Conservation (phyloP, 352 stramenopile genomes). For the Pythium scleroteichum region DNA sequence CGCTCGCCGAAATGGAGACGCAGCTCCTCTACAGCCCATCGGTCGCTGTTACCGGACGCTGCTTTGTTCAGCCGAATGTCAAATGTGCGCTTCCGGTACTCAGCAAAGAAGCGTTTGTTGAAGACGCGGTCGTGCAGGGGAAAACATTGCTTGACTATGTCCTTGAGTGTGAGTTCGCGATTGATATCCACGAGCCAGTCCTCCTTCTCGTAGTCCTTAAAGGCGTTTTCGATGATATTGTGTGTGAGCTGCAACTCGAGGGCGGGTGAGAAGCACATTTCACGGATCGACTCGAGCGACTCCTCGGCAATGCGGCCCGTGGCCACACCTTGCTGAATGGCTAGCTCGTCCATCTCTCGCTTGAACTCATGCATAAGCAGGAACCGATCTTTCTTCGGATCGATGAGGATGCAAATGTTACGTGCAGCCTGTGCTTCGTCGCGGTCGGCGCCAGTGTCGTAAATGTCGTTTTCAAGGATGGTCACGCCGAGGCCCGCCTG, state of each 20-base stretch:
- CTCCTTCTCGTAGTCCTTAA: slow-evolving; percentile 87
- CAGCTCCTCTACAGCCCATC: slow-evolving; percentile 85
- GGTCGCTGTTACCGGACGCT: slow-evolving; percentile 74
- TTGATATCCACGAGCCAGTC: slow-evolving; percentile 87
- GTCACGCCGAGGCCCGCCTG: slow-evolving; percentile 74
- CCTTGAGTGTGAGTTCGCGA: slow-evolving; percentile 74
- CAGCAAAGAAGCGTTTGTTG: slow-evolving; percentile 87
- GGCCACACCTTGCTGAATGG: slow-evolving; percentile 73
- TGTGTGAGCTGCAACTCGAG: slow-evolving; percentile 86
- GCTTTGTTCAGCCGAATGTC: slow-evolving; percentile 69
- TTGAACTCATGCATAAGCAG: slow-evolving; percentile 87
- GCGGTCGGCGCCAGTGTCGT: slow-evolving; percentile 34
- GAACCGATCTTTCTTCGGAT: slow-evolving; percentile 84
- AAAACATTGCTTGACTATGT: slow-evolving; percentile 82
- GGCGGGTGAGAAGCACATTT: slow-evolving; percentile 85
- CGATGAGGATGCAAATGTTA: slow-evolving; percentile 79
- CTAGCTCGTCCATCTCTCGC: slow-evolving; percentile 82
- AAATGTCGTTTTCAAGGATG: slow-evolving; percentile 76
- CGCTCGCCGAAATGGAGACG: slow-evolving; percentile 87
- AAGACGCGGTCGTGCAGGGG: slow-evolving; percentile 83
- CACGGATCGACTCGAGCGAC: slow-evolving; percentile 72
- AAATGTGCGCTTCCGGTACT: slow-evolving; percentile 84
- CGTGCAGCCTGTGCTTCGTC: slow-evolving; percentile 56
- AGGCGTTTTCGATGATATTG: slow-evolving; percentile 89
- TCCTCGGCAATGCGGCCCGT: slow-evolving; percentile 73